Evolutionary conservation across 2,329 filamentous ascomycete genomes (phyloP).

Genomic region (Verticillium isaacii): DNA sequence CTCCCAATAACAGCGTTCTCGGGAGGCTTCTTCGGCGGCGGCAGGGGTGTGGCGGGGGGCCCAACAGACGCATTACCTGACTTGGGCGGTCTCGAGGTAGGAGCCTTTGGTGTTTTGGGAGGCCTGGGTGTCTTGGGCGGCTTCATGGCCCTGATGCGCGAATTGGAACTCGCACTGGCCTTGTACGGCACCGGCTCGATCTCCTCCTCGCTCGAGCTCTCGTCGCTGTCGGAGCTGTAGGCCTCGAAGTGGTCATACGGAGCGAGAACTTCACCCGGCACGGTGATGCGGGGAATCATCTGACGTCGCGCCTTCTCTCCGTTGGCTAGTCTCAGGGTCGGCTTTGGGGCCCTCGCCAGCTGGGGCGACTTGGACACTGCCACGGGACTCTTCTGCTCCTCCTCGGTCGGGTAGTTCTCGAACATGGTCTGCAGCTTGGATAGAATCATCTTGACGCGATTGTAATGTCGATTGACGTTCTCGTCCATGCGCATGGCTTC

Average conservation of each 20-base stretch:
- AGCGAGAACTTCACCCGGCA: slow-evolving; percentile 61
- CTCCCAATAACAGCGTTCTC: slow-evolving; percentile 55
- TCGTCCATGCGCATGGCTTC: slow-evolving; percentile 61
- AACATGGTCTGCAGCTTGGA: slow-evolving; percentile 55
- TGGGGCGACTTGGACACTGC: slow-evolving; percentile 49
- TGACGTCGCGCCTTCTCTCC: slow-evolving; percentile 41
- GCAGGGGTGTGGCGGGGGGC: slow-evolving; percentile 36
- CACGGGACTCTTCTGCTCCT: slow-evolving; percentile 47
- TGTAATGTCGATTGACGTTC: slow-evolving; percentile 58
- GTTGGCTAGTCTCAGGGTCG: slow-evolving; percentile 38
- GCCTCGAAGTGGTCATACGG: slow-evolving; percentile 62
- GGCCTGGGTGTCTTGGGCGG: slow-evolving; percentile 39
- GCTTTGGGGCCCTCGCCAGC: slow-evolving; percentile 41
- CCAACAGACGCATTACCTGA: slow-evolving; percentile 19
- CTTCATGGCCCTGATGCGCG: slow-evolving; percentile 45
- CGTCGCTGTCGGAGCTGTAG: slow-evolving; percentile 48
- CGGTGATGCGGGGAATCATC: slow-evolving; percentile 54
- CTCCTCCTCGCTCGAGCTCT: slow-evolving; percentile 44
- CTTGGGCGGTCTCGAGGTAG: slow-evolving; percentile 17
- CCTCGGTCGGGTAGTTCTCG: slow-evolving; percentile 51
- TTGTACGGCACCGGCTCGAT: slow-evolving; percentile 15
- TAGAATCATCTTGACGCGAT: slow-evolving; percentile 53
- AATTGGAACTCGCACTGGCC: slow-evolving; percentile 25
- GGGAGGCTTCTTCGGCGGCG: slow-evolving; percentile 44
- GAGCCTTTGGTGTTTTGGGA: slow-evolving; percentile 4